phyloP scores from a whole-genome alignment of 192 early-diverging fungal species.

The Coemansia biformis region DNA sequence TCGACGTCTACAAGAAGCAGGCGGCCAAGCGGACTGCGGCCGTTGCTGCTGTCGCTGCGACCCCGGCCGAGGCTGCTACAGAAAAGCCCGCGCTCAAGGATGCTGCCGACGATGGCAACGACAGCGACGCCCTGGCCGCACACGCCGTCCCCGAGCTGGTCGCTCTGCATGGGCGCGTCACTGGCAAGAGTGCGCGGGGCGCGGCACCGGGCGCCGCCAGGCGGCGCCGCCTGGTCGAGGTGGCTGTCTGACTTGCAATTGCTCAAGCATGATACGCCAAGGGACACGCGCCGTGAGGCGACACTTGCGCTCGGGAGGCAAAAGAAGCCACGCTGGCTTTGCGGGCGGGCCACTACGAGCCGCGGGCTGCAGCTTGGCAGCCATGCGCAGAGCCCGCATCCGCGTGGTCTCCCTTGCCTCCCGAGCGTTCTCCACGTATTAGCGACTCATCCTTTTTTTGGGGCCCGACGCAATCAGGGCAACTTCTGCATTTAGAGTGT shows the following conservation, averaged over 20 bases:
- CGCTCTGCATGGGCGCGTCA: conserved; percentile 6
- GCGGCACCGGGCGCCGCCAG: conserved; percentile 11
- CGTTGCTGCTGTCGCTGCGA: conserved; percentile 1
- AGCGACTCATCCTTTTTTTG: too few relatives aligned
- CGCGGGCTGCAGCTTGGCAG: too few relatives aligned
- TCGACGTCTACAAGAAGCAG: conserved; percentile 72
- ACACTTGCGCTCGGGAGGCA: too few relatives aligned
- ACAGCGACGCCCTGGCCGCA: conserved; percentile 8
- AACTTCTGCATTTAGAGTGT: too few relatives aligned
- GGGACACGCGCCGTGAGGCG: too few relatives aligned
- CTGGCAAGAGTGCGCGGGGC: not conserved
- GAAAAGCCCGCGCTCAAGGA: not conserved
- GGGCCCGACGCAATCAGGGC: too few relatives aligned
- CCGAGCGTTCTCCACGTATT: too few relatives aligned
- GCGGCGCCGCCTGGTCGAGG: conserved; percentile 37
- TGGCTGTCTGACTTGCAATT: conserved; percentile 13
- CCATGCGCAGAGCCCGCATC: too few relatives aligned
- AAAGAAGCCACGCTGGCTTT: too few relatives aligned
- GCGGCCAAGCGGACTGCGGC: conserved; percentile 29
- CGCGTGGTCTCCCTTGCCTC: too few relatives aligned
- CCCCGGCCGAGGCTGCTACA: not conserved
- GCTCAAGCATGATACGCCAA: not conserved
- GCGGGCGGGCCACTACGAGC: too few relatives aligned
- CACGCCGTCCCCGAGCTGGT: conserved; percentile 7
- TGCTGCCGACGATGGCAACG: not conserved